Percentiles rank a stretch among this genome's conserved stretches.
Conservation (phyloP, 495 filamentous ascomycete genomes). For the Penicillium egyptiacum region DNA sequence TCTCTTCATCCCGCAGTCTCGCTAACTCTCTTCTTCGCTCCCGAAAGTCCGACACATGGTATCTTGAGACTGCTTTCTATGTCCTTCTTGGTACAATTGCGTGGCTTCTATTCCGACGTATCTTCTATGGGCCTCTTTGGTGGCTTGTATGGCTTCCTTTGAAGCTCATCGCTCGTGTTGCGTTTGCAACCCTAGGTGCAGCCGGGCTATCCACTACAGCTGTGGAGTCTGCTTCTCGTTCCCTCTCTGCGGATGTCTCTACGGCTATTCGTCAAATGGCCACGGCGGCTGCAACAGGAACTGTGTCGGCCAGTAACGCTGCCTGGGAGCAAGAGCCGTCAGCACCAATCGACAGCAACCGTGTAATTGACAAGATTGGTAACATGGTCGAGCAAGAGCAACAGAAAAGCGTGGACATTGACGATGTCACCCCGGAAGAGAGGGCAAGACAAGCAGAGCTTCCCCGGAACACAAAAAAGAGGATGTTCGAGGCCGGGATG, state of each 20-base stretch:
- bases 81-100: constrained; percentile 70
- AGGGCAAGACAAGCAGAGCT: constrained; percentile 47
- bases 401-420: constrained; percentile 28
- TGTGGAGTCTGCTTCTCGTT: constrained; percentile 26
- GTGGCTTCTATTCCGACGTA: constrained; percentile 82
- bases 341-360: constrained; percentile 31
- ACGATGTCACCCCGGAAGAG: constrained; percentile 40
- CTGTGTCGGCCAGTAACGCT: constrained; percentile 16
- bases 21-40: constrained; percentile 76
- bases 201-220: constrained; percentile 40
- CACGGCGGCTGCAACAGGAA: constrained; percentile 19
- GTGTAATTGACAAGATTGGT: constrained; percentile 54
- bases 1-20: constrained; percentile 70
- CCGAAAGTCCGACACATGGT: constrained; percentile 96
- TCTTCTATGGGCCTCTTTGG: constrained; percentile 87
- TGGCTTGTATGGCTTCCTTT: constrained; percentile 82
- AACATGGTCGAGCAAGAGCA: constrained; percentile 54
- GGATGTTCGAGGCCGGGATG: constrained; percentile 68
- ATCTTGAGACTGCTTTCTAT: constrained; percentile 83
- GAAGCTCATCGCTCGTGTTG: constrained; percentile 55
- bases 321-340: constrained; percentile 30
- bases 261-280: constrained; percentile 19
- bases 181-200: constrained; percentile 44
- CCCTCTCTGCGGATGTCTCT: constrained; percentile 17
- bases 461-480: constrained; percentile 73